Evolutionary conservation across 2,329 filamentous ascomycete species (phyloP).

Genomic region (Chaetomiaceae sp.): DNA sequence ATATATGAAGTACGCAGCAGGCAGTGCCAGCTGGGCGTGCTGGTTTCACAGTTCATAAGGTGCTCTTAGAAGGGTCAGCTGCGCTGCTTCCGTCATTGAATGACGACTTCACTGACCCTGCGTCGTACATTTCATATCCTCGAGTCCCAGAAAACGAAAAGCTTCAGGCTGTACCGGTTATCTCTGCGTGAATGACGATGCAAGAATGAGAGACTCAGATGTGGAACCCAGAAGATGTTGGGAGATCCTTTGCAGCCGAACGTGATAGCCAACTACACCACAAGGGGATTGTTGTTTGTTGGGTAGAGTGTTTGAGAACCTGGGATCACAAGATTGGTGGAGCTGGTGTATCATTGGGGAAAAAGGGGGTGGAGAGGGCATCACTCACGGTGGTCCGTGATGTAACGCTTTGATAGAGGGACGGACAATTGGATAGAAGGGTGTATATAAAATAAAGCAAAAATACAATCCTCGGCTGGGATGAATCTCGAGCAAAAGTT

Average conservation of each 20-base stretch:
- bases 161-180: too few species aligned
- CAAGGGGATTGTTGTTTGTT: constrained; percentile 1
- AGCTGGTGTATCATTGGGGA: too few species aligned
- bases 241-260: constrained; percentile 7
- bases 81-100: constrained; percentile 1
- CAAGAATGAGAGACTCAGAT: too few species aligned
- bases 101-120: background rate
- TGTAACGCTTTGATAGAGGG: too few species aligned
- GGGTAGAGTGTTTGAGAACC: background rate
- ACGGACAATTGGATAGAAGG: too few species aligned
- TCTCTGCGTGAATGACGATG: too few species aligned
- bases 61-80: background rate
- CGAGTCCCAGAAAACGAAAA: background rate
- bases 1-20: background rate
- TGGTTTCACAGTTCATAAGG: background rate
- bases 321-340: background rate
- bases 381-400: too few species aligned
- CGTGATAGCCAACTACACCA: constrained; percentile 12
- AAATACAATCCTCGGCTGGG: too few species aligned
- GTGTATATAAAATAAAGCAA: too few species aligned
- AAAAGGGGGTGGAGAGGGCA: background rate
- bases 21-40: background rate
- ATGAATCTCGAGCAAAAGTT: background rate
- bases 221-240: too few species aligned
- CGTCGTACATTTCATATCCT: background rate